Conservation (phyloP, 169 alveolate species). For the Eimeria necatrix region DNA sequence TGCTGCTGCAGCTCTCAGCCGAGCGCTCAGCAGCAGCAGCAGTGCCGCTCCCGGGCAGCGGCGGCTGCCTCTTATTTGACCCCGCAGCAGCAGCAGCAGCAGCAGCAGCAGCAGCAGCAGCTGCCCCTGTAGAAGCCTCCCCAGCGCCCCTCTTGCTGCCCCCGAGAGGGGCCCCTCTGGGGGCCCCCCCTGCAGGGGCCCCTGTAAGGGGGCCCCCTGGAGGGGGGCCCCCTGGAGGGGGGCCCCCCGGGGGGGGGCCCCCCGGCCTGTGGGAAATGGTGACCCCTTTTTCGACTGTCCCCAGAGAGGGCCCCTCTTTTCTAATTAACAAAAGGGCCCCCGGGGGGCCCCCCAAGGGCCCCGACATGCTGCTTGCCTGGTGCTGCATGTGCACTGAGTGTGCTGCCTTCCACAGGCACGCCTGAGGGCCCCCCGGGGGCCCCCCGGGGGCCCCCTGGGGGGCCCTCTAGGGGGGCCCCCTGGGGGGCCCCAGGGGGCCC, state of each 20-base stretch:
- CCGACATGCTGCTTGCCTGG: conserved; percentile 16
- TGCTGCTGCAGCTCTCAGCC: conserved; percentile 24
- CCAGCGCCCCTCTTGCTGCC: background rate
- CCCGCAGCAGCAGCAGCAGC: conserved; percentile 9
- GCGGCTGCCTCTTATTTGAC: conserved; percentile 19
- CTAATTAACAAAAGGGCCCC: background rate
- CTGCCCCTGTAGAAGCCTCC: background rate
- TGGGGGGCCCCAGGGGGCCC: no score
- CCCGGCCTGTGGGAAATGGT: no score
- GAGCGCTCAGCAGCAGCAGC: conserved; percentile 50
- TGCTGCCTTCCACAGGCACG: background rate
- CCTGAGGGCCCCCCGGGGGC: no score
- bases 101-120: conserved; percentile 42
- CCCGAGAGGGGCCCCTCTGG: no score
- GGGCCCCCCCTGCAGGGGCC: background rate
- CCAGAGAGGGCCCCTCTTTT: background rate
- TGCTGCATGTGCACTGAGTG: conserved; percentile 32
- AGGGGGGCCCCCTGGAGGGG: background rate
- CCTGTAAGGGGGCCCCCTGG: background rate
- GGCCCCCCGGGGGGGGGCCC: conserved; percentile 2
- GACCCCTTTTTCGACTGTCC: no score
- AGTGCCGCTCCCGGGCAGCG: background rate
- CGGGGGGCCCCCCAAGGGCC: background rate
- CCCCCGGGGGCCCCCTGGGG: no score
- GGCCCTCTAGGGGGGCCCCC: conserved; percentile 44